These are phyloP conservation scores for Myriangium duriaei DNA, from an alignment of 2,329 filamentous ascomycete species.

Conservation along the genomic window DNA sequence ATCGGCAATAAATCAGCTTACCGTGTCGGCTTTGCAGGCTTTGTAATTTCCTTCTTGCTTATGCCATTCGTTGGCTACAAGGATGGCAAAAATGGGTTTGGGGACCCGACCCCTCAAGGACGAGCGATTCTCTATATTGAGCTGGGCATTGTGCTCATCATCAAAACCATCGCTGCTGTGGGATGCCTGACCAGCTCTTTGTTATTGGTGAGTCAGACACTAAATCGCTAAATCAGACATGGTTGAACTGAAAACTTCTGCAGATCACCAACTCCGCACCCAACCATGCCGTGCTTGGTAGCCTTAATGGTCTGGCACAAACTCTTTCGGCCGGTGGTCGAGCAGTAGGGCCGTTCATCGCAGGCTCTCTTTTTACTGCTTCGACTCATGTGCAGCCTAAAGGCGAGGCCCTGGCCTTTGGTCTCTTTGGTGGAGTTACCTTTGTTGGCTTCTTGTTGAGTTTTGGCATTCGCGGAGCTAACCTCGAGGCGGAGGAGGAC, in stretches of 20 bases:
- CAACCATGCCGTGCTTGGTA: constrained; percentile 72
- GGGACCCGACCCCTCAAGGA: constrained; percentile 36
- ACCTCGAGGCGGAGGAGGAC: constrained; percentile 47
- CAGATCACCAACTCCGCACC: constrained; percentile 90
- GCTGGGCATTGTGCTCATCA: constrained; percentile 63
- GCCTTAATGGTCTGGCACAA: constrained; percentile 86
- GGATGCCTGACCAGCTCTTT: constrained; percentile 83
- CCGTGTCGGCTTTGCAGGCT: constrained; percentile 61
- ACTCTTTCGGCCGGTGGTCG: constrained; percentile 84
- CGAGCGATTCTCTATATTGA: constrained; percentile 66
- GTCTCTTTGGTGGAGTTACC: constrained; percentile 71
- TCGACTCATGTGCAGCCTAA: constrained; percentile 61
- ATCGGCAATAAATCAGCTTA: constrained; percentile 83
- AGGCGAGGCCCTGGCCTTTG: constrained; percentile 77
- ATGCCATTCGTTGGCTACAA: constrained; percentile 86
- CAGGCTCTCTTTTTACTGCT: constrained; percentile 73
- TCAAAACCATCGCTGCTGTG: constrained; percentile 85
- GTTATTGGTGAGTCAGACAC: constrained; percentile 39
- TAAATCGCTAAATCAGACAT: too few species aligned
- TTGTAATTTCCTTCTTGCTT: constrained; percentile 68
- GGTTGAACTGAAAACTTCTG: too few species aligned
- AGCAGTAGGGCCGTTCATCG: constrained; percentile 77
- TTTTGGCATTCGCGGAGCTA: constrained; percentile 58
- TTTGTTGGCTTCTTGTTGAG: constrained; percentile 70
- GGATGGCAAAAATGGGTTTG: constrained; percentile 33